Conservation (phyloP, 257 asterid genomes). For the Solanum clarkiae region DNA sequence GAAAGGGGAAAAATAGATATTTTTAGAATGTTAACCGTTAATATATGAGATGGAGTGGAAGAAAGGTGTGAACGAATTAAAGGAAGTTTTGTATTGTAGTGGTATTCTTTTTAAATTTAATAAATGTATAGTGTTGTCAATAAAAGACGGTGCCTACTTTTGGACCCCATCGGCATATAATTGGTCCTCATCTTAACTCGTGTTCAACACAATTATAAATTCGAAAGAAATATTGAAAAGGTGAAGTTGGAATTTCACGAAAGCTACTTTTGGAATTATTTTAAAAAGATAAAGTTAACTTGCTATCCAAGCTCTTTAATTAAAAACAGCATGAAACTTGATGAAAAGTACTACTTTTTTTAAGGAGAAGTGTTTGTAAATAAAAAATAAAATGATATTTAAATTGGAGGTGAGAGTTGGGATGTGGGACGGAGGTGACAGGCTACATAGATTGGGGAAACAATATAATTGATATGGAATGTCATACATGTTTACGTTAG, state of each 20-base stretch:
- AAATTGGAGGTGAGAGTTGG: neutral
- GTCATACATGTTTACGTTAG: too few species aligned
- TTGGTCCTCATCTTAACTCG: neutral
- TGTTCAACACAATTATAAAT: slow-evolving; percentile 1
- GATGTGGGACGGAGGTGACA: neutral
- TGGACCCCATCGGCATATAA: slow-evolving; percentile 2
- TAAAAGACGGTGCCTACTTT: slow-evolving; percentile 26
- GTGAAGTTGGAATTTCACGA: neutral
- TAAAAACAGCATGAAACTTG: neutral
- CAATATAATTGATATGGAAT: too few species aligned
- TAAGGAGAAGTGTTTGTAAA: neutral
- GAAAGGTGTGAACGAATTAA: neutral
- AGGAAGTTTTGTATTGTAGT: neutral
- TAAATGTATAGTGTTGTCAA: slow-evolving; percentile 7
- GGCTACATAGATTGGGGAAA: neutral
- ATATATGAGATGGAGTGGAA: neutral
- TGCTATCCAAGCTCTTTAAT: neutral
- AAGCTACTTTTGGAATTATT: neutral
- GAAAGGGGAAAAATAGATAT: too few species aligned
- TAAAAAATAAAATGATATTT: too few species aligned
- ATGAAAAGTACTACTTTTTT: too few species aligned
- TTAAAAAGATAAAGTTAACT: neutral
- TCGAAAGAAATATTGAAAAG: neutral
- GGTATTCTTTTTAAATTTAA: neutral
- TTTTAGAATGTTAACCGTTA: neutral